phyloP scores from a whole-genome alignment of 2,329 filamentous ascomycete genomes.

The Amesomyces nigricolor region DNA sequence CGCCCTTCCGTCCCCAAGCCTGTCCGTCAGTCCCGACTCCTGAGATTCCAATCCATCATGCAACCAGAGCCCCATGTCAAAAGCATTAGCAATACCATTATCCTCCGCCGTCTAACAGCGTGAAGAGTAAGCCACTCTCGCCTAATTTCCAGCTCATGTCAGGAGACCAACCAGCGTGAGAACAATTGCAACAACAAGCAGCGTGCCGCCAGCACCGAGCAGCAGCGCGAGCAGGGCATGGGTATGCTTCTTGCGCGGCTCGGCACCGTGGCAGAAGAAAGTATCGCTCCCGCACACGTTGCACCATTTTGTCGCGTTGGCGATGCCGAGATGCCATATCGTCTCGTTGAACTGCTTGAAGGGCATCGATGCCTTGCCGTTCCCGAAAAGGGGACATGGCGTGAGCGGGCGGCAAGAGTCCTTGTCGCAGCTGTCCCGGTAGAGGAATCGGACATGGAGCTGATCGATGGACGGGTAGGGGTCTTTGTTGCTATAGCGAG shows the following conservation, averaged over 20 bases:
- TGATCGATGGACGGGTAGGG: slow-evolving; percentile 33
- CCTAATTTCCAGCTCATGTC: no score
- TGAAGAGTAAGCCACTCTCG: no score
- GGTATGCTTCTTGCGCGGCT: neutral
- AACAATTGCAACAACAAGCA: no score
- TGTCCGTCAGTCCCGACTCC: neutral
- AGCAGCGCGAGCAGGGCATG: neutral
- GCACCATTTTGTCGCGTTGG: slow-evolving; percentile 39
- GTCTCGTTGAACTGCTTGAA: slow-evolving; percentile 36
- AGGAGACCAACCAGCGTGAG: no score
- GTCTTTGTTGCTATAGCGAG: slow-evolving; percentile 12
- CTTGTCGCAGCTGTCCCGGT: slow-evolving; percentile 43
- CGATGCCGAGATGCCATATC: slow-evolving; percentile 35
- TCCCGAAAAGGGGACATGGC: slow-evolving; percentile 38
- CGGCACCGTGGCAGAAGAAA: slow-evolving; percentile 34
- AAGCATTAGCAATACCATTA: neutral
- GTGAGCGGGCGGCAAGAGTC: slow-evolving; percentile 30
- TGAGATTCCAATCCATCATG: neutral
- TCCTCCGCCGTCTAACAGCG: neutral
- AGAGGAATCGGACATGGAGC: slow-evolving; percentile 52
- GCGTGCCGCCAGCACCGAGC: no score
- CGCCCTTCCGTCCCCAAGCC: no score
- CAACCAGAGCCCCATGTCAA: neutral
- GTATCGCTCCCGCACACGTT: slow-evolving; percentile 34
- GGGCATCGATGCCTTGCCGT: slow-evolving; percentile 31